Evolutionary conservation across 2,329 filamentous ascomycete genomes (phyloP), one percentile per base, ranked within the genome.

Genomic region (Raffaelea ambrosiae): DNA sequence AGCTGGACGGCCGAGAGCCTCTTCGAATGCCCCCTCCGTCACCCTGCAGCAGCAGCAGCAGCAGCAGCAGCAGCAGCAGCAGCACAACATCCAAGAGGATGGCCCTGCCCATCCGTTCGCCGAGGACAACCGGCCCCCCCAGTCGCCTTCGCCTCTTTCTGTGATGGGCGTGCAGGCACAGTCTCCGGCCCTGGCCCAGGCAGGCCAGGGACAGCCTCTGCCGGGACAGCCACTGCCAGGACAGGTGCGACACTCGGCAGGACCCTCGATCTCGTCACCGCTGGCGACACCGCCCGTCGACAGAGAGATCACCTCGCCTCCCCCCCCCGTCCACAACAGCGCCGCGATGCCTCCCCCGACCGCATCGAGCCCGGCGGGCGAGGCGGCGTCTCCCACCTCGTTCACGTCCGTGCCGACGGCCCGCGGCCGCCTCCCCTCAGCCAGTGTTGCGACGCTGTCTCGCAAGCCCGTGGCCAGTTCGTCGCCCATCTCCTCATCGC

Each of bases 61-160:
- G 13, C 48, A 36, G 42, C 42, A 2, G 11, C 43, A 39, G 9
- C 29, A n/a, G 16, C 38, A 23, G 19, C 45, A 2, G 13, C 39
- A 42, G 31, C 18, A 16, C 10, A 10, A n/a, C 16, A 20, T 18
- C 41, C 16, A 20, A 11, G 18, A 3, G 11, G 18, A 18, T 23
- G 40, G 35, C 35, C 40, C 40, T 23, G 4, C 11, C 20, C 11
- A 20, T 20, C 9, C 22, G 7, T 14, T 41, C 18, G 20, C 20
- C 20, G 40, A 41, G 40, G 40, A 9, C 40, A 41, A 14, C 22
- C 40, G 3, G 1, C 44, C 49, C 2, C 40, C n/a, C 13, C 43
- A 40, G 13, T 50, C 50, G 11, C 48, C 46, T 23, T 52, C 50
- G 14, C 46, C 50, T 4, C 35, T 50, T 18, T 52, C 50, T 2